phyloP scores from a whole-genome alignment of 2,329 filamentous ascomycete species.

The Colletotrichum sansevieriae region DNA sequence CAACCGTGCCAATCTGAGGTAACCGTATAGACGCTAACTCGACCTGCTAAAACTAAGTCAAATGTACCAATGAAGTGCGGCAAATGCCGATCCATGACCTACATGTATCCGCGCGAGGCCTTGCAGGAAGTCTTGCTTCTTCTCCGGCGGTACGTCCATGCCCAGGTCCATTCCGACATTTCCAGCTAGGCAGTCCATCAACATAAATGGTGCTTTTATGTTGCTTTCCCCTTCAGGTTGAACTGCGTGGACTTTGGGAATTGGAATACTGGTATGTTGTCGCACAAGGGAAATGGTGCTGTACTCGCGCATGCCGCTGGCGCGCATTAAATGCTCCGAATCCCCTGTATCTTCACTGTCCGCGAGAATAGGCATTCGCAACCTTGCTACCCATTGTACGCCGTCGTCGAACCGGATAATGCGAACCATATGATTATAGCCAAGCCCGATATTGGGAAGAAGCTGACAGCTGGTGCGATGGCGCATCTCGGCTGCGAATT shows the following conservation, averaged over 20 bases:
- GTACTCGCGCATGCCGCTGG: not conserved
- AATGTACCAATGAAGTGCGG: not conserved
- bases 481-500: not conserved
- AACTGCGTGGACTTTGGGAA: conserved; percentile 11
- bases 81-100: not conserved
- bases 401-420: conserved; percentile 15
- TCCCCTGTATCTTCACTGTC: not conserved
- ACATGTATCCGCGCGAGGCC: not conserved
- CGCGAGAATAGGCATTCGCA: conserved; percentile 13
- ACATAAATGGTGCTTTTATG: conserved; percentile 14
- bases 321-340: not conserved
- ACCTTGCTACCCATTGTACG: conserved; percentile 1
- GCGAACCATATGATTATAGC: conserved; percentile 16
- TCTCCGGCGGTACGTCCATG: conserved; percentile 2
- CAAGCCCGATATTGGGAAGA: conserved; percentile 13
- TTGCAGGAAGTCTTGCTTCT: conserved; percentile 8
- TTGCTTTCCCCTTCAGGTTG: not conserved
- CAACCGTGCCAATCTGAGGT: conserved; percentile 13
- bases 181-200: conserved; percentile 20
- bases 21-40: conserved; percentile 4
- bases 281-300: conserved; percentile 18
- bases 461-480: not conserved
- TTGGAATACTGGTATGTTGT: conserved; percentile 10
- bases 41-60: conserved; percentile 1
- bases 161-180: conserved; percentile 21